A percentile compares a stretch with the other conserved stretches of the same genome.
phyloP scores from a whole-genome alignment of 2,329 filamentous ascomycete genomes.

The Didymella sp. region DNA sequence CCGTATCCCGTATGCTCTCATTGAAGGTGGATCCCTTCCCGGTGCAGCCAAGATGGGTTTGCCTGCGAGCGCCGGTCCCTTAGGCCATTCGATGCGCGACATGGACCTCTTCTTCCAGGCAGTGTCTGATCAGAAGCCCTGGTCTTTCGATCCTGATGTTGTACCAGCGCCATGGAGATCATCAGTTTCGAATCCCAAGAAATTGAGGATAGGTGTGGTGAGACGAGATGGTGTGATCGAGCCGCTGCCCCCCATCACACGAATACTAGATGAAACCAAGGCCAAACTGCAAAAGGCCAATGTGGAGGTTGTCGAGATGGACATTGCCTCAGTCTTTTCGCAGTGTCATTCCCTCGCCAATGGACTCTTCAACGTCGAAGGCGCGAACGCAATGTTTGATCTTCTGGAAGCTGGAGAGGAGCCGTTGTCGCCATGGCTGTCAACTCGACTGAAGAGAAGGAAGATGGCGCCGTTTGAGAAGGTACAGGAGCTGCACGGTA shows the following conservation, averaged over 20 bases:
- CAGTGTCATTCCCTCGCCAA: constrained; percentile 65
- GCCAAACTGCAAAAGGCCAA: constrained; percentile 44
- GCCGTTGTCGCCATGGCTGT: constrained; percentile 67
- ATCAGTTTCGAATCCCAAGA: constrained; percentile 27
- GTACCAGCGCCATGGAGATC: constrained; percentile 50
- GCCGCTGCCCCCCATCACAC: constrained; percentile 60
- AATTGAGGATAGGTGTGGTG: constrained; percentile 57
- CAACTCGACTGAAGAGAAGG: constrained; percentile 58
- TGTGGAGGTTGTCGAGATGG: constrained; percentile 66
- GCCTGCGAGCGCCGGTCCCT: constrained; percentile 55
- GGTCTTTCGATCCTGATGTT: constrained; percentile 56
- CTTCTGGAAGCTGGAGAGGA: constrained; percentile 63
- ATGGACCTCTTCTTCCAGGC: constrained; percentile 63
- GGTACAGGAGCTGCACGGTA: constrained; percentile 61
- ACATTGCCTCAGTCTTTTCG: constrained; percentile 60
- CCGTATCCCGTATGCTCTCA: constrained; percentile 61
- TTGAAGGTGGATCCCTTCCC: constrained; percentile 56
- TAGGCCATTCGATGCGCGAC: constrained; percentile 57
- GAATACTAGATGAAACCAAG: constrained; percentile 56
- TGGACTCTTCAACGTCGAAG: constrained; percentile 65
- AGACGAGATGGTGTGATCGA: constrained; percentile 58
- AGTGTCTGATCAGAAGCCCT: constrained; percentile 61
- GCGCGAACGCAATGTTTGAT: constrained; percentile 63
- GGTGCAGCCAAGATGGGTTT: constrained; percentile 57
- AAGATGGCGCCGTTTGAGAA: constrained; percentile 57